Percentiles rank a stretch among this genome's conserved stretches.
Conservation (phyloP, 1,284 basidiomycete species). For the Agroathelia rolfsii region DNA sequence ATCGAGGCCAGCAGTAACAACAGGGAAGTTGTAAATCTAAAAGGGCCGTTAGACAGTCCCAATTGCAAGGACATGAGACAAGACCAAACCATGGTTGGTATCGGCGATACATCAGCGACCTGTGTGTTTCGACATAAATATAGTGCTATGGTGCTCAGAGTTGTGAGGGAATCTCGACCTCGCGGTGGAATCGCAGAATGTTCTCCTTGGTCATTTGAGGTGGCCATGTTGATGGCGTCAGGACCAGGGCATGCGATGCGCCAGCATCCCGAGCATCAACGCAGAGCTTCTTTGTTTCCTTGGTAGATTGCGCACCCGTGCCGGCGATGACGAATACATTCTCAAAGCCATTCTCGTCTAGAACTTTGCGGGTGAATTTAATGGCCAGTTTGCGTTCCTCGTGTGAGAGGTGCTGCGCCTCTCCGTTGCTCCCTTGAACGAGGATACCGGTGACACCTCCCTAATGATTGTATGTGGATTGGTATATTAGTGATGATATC, state of each 20-base stretch:
- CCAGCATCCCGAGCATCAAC: slow-evolving; percentile 73
- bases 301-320: slow-evolving; percentile 73
- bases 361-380: slow-evolving; percentile 56
- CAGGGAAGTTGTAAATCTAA: slow-evolving; percentile 89
- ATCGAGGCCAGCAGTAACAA: slow-evolving; percentile 75
- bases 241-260: slow-evolving; percentile 67
- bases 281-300: slow-evolving; percentile 76
- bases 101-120: slow-evolving; percentile 74
- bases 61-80: too few species aligned
- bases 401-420: slow-evolving; percentile 69
- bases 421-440: slow-evolving; percentile 70
- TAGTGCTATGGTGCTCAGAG: slow-evolving; percentile 3
- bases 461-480: slow-evolving; percentile 18
- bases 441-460: slow-evolving; percentile 67
- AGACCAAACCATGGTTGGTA: slow-evolving; percentile 86
- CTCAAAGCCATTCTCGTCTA: slow-evolving; percentile 65
- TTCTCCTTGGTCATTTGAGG: slow-evolving; percentile 51
- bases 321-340: slow-evolving; percentile 73
- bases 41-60: too few species aligned
- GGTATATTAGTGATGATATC: slow-evolving; percentile 6
- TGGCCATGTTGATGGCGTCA: slow-evolving; percentile 64
- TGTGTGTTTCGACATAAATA: slow-evolving; percentile 27
- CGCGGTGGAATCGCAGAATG: slow-evolving; percentile 54
- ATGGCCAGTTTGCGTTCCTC: slow-evolving; percentile 62
- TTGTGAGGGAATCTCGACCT: slow-evolving; percentile 30